Evolutionary conservation across 331 rosid species (phyloP).

Genomic region (Phaseolus coccineus): DNA sequence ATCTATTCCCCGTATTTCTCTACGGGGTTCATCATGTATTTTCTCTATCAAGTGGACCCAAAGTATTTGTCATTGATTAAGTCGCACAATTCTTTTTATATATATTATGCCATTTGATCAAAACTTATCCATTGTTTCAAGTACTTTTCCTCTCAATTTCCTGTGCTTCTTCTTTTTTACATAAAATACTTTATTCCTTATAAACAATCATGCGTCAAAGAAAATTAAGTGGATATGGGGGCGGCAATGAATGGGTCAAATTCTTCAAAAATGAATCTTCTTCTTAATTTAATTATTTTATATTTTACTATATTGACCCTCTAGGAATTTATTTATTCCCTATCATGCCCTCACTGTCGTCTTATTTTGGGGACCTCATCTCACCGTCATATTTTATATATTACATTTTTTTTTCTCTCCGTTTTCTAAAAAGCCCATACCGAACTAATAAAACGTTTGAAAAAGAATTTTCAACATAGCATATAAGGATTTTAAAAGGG

Average conservation of each 20-base stretch:
- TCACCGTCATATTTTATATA: not conserved
- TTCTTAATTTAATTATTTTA: not conserved
- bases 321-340: not conserved
- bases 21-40: constrained; percentile 51
- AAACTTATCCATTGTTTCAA: not conserved
- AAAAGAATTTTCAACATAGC: no score
- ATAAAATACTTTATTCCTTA: not conserved
- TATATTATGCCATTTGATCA: constrained; percentile 13
- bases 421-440: no score
- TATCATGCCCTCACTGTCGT: not conserved
- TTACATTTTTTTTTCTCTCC: no score
- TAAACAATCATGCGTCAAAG: not conserved
- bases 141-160: not conserved
- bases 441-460: no score
- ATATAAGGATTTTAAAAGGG: not conserved
- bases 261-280: not conserved
- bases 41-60: constrained; percentile 41
- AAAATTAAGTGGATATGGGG: not conserved
- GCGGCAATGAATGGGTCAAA: constrained; percentile 29
- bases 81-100: constrained; percentile 33
- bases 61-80: constrained; percentile 45
- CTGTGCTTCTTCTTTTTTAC: not conserved
- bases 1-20: constrained; percentile 32
- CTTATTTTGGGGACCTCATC: not conserved
- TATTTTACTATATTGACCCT: no score